Evolutionary conservation across 352 stramenopile species (phyloP).

Genomic region (Pythium diclinum): DNA sequence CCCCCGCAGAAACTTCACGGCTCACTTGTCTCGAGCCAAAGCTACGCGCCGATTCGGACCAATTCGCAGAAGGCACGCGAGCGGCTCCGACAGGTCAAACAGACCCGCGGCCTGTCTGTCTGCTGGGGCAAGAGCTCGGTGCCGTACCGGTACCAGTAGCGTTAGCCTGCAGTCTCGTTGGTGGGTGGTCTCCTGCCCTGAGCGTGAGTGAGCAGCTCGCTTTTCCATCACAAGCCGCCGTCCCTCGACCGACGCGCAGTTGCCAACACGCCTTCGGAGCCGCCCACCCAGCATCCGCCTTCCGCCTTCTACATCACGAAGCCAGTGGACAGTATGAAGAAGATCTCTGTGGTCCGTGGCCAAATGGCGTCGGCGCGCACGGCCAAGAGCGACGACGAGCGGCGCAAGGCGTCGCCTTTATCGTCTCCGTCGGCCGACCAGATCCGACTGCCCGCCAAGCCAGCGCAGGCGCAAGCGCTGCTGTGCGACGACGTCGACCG

Average conservation of each 20-base stretch:
- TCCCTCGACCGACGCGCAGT: neutral
- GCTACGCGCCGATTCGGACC: constrained; percentile 13
- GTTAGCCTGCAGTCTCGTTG: neutral
- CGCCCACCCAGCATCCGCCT: neutral
- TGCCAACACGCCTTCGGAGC: neutral
- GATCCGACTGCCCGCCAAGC: constrained; percentile 10
- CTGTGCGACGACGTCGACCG: constrained; percentile 27
- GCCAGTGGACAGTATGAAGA: constrained; percentile 18
- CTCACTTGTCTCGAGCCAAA: neutral
- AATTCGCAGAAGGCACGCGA: neutral
- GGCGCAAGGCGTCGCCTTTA: constrained; percentile 26
- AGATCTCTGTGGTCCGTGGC: constrained; percentile 14
- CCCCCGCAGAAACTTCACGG: neutral
- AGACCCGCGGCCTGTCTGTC: neutral
- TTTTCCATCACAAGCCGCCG: neutral
- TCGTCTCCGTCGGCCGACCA: constrained; percentile 13
- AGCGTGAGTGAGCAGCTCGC: constrained; percentile 1
- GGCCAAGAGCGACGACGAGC: constrained; percentile 23
- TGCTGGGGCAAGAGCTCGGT: neutral
- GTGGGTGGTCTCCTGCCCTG: neutral
- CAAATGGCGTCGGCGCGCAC: constrained; percentile 13
- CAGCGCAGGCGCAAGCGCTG: neutral
- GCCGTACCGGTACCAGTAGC: neutral
- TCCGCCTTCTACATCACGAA: neutral
- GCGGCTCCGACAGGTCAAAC: no score